phyloP scores from a whole-genome alignment of 169 alveolate genomes.

The Plasmodium vivax region DNA sequence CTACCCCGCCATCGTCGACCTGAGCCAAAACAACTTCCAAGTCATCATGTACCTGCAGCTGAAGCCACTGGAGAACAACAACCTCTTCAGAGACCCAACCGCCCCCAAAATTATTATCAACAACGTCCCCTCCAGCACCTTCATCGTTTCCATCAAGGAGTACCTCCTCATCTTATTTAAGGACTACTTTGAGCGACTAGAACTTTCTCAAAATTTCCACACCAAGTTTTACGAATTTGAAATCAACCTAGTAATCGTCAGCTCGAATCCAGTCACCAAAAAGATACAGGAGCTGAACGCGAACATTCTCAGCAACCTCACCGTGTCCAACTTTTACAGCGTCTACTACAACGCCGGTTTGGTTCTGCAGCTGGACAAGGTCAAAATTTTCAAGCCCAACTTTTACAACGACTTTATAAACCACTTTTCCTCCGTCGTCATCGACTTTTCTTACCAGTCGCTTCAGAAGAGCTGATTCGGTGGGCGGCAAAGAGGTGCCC shows the following conservation, averaged over 20 bases:
- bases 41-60: constrained; percentile 28
- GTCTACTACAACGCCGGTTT: constrained; percentile 36
- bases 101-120: constrained; percentile 36
- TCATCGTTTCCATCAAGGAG: constrained; percentile 31
- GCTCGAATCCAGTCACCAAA: constrained; percentile 8
- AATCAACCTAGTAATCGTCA: constrained; percentile 10
- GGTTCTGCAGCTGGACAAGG: constrained; percentile 19
- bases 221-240: constrained; percentile 35
- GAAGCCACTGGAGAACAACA: background rate
- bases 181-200: background rate
- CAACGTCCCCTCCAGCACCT: constrained; percentile 44
- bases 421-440: constrained; percentile 36
- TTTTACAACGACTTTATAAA: constrained; percentile 30
- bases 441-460: constrained; percentile 38
- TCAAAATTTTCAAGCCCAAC: constrained; percentile 7
- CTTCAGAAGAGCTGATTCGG: background rate
- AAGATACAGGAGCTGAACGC: constrained; percentile 20
- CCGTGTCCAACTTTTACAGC: constrained; percentile 63
- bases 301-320: constrained; percentile 2
- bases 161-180: background rate
- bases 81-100: constrained; percentile 2
- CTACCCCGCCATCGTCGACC: constrained; percentile 30
- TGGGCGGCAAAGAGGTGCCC: background rate
- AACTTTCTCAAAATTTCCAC: background rate
- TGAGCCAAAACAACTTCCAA: constrained; percentile 71